phyloP scores from a whole-genome alignment of 768 basidiomycete species.

The Agrocybe pediades region DNA sequence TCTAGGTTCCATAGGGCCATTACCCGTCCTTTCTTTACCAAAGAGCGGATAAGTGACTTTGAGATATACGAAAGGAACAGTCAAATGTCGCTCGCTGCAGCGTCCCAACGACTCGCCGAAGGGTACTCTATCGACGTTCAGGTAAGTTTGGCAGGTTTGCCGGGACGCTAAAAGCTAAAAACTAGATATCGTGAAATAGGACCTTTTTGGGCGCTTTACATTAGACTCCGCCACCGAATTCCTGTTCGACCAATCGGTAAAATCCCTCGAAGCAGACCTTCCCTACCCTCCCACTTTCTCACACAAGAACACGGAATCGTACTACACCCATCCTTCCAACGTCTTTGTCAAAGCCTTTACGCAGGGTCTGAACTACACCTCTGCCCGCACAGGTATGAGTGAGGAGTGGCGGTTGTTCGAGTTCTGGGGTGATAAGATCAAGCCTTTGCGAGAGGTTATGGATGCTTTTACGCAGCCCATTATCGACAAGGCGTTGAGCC shows the following conservation, averaged over 20 bases:
- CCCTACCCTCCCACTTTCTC: conserved; percentile 45
- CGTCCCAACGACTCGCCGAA: conserved; percentile 42
- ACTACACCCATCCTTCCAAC: conserved; percentile 37
- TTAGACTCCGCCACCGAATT: conserved; percentile 67
- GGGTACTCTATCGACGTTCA: conserved; percentile 63
- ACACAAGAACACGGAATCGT: conserved; percentile 24
- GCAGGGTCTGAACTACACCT: conserved; percentile 39
- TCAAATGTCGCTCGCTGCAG: conserved; percentile 43
- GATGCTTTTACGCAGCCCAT: conserved; percentile 53
- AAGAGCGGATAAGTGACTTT: conserved; percentile 62
- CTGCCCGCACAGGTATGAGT: conserved; percentile 40
- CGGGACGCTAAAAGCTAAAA: too few species aligned
- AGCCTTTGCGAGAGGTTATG: conserved; percentile 45
- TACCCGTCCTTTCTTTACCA: conserved; percentile 71
- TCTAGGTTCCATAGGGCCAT: conserved; percentile 61
- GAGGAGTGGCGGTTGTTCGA: conserved; percentile 39
- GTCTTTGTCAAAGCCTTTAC: conserved; percentile 52
- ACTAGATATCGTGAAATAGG: conserved; percentile 52
- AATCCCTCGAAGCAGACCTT: conserved; percentile 49
- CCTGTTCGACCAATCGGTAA: conserved; percentile 54
- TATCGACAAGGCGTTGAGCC: conserved; percentile 41
- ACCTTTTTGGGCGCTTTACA: conserved; percentile 53
- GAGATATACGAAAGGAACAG: conserved; percentile 62
- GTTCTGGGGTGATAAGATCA: conserved; percentile 49
- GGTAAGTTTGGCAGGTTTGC: conserved; percentile 36